These are phyloP conservation scores for Trebouxiophyceae sp. DNA, from an alignment of 163 green algal genomes.

Conservation along the genomic window DNA sequence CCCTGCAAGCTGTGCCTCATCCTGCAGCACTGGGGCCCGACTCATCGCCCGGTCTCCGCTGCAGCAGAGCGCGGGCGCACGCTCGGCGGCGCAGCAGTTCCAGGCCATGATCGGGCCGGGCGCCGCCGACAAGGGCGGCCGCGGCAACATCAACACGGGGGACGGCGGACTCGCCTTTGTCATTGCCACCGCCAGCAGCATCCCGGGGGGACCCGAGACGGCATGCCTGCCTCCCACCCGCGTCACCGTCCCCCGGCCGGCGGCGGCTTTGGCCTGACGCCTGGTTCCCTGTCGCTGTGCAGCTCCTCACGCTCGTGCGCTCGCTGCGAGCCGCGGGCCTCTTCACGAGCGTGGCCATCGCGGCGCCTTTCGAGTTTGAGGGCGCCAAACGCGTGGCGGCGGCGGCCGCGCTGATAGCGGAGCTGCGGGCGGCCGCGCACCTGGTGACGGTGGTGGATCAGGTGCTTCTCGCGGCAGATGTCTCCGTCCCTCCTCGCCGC, in stretches of 20 bases:
- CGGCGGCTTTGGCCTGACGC: not conserved
- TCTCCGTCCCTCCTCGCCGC: not conserved
- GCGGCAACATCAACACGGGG: not conserved
- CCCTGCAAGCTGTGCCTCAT: too few relatives aligned
- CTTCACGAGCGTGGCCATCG: conserved; percentile 67
- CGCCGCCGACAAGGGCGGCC: not conserved
- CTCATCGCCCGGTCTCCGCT: too few relatives aligned
- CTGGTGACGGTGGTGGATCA: conserved; percentile 56
- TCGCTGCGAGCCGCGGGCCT: conserved; percentile 54
- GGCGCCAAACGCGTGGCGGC: conserved; percentile 48
- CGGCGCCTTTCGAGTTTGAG: conserved; percentile 70
- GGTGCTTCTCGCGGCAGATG: conserved; percentile 9
- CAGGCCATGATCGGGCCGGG: not conserved
- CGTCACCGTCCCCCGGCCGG: not conserved
- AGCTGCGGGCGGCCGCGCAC: conserved; percentile 51
- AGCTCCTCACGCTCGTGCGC: conserved; percentile 48
- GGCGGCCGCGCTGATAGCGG: conserved; percentile 46
- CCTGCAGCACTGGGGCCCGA: too few relatives aligned
- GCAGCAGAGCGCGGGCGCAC: too few relatives aligned
- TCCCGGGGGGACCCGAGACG: conserved; percentile 38
- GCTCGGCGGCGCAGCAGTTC: too few relatives aligned
- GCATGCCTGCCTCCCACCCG: not conserved
- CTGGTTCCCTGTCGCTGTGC: not conserved
- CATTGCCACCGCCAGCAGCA: conserved; percentile 35
- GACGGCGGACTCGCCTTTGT: conserved; percentile 54